Conservation (phyloP, 2,329 filamentous ascomycete species). For the Neocucurbitaria cava region DNA sequence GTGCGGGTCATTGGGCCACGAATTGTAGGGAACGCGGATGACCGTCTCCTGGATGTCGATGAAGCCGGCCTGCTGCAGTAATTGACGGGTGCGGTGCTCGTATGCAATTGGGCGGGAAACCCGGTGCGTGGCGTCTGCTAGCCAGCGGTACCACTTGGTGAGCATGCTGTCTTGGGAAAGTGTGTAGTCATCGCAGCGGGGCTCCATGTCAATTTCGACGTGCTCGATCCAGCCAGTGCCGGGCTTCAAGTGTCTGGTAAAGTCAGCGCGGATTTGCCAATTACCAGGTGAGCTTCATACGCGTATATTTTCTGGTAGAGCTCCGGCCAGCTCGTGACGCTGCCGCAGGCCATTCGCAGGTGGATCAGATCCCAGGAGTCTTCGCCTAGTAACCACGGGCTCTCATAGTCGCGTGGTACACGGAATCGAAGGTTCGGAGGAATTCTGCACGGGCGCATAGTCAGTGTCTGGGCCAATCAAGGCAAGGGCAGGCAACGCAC, state of each 20-base stretch:
- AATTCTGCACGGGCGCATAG: conserved; percentile 62
- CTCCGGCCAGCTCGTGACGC: conserved; percentile 76
- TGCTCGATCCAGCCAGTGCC: conserved; percentile 81
- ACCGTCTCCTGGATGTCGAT: conserved; percentile 76
- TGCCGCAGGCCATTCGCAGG: conserved; percentile 78
- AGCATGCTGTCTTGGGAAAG: conserved; percentile 65
- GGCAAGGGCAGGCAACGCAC: conserved; percentile 54
- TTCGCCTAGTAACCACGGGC: conserved; percentile 72
- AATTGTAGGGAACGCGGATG: conserved; percentile 74
- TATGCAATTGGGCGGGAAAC: conserved; percentile 71
- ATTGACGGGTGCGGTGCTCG: conserved; percentile 65
- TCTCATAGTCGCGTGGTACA: conserved; percentile 77
- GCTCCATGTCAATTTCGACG: conserved; percentile 84
- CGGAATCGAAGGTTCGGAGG: conserved; percentile 73
- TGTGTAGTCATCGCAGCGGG: conserved; percentile 72
- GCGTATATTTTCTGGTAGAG: conserved; percentile 74
- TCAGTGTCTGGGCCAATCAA: conserved; percentile 44
- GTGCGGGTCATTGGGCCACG: conserved; percentile 71
- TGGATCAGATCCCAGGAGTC: conserved; percentile 84
- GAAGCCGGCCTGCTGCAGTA: conserved; percentile 76
- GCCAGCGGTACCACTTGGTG: conserved; percentile 71
- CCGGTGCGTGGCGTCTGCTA: conserved; percentile 72
- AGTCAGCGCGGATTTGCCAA: conserved; percentile 27
- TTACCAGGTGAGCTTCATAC: conserved; percentile 53
- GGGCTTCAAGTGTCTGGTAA: conserved; percentile 75